A percentile compares a stretch with the other conserved stretches of the same genome.
phyloP scores from a whole-genome alignment of 495 filamentous ascomycete genomes.

The Aspergillus bridgeri region DNA sequence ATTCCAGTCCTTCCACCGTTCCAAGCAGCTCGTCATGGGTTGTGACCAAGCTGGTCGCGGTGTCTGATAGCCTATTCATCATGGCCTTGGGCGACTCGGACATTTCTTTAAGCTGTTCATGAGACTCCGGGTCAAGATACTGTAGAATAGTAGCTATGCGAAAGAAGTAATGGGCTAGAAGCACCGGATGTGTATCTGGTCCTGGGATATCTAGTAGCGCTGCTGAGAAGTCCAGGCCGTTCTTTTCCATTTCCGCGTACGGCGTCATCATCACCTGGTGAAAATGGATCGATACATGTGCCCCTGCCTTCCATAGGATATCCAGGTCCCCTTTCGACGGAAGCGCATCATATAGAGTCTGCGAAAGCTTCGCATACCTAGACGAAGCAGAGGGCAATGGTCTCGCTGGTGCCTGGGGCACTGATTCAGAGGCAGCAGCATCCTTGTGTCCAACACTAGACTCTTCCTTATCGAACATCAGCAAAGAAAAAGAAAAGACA shows the following conservation, averaged over 20 bases:
- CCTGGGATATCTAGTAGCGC: constrained; percentile 10
- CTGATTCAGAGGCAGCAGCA: too few relatives aligned
- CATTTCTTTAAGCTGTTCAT: constrained; percentile 7
- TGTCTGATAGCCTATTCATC: constrained; percentile 12
- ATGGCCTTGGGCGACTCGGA: constrained; percentile 13
- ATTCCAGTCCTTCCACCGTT: constrained; percentile 41
- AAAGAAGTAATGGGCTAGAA: constrained; percentile 22
- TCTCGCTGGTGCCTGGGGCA: too few relatives aligned
- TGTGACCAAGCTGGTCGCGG: constrained; percentile 15
- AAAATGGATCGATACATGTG: not conserved
- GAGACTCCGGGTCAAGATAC: constrained; percentile 17
- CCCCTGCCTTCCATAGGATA: not conserved
- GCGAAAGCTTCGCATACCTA: too few relatives aligned
- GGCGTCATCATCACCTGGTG: not conserved
- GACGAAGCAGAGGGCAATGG: too few relatives aligned
- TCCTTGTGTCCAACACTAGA: too few relatives aligned
- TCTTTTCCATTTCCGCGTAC: not conserved
- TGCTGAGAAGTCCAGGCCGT: constrained; percentile 3
- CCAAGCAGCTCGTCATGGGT: constrained; percentile 16
- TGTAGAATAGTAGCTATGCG: constrained; percentile 15
- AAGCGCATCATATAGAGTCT: not conserved
- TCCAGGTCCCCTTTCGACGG: not conserved
- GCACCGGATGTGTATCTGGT: constrained; percentile 18
- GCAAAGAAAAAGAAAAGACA: too few relatives aligned
- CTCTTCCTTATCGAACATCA: too few relatives aligned